Evolutionary conservation across 148 eudicot genomes (phyloP).

Genomic region (Vaccinium macrocarpon): DNA sequence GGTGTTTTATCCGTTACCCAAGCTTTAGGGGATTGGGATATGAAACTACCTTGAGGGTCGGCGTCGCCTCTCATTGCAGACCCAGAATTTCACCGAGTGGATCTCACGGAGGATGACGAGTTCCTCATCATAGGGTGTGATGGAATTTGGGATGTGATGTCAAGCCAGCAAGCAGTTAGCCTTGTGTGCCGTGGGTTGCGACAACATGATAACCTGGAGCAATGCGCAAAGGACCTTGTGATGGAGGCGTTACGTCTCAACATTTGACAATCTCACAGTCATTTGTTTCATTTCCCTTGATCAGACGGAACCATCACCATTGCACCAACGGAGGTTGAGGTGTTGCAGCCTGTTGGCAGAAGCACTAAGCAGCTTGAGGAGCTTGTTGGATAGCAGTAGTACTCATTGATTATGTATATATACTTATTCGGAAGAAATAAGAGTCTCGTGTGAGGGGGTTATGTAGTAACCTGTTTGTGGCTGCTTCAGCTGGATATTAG

Average conservation of each 20-base stretch:
- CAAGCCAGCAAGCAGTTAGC: constrained; percentile 79
- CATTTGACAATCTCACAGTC: constrained; percentile 66
- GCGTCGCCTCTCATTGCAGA: constrained; percentile 74
- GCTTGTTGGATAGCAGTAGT: constrained; percentile 39
- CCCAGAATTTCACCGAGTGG: constrained; percentile 58
- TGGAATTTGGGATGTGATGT: constrained; percentile 84
- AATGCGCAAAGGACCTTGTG: constrained; percentile 66
- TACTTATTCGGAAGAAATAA: not conserved
- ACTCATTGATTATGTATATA: constrained; percentile 20
- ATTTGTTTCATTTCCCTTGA: constrained; percentile 55
- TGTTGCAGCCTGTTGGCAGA: constrained; percentile 59
- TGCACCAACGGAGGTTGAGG: constrained; percentile 40
- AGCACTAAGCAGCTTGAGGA: constrained; percentile 57
- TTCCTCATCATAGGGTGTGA: constrained; percentile 86
- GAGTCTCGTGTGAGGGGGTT: not conserved
- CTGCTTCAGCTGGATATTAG: constrained; percentile 28
- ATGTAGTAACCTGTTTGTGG: constrained; percentile 32
- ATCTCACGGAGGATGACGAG: constrained; percentile 76
- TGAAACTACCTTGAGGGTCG: constrained; percentile 65
- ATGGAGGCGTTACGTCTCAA: constrained; percentile 67
- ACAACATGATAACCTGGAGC: constrained; percentile 67
- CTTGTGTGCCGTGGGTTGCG: constrained; percentile 69
- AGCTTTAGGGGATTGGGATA: constrained; percentile 87
- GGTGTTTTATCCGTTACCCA: constrained; percentile 72
- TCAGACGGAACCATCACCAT: constrained; percentile 28